phyloP scores from a whole-genome alignment of 108 stramenopile species.

The Craspedostauros australis region DNA sequence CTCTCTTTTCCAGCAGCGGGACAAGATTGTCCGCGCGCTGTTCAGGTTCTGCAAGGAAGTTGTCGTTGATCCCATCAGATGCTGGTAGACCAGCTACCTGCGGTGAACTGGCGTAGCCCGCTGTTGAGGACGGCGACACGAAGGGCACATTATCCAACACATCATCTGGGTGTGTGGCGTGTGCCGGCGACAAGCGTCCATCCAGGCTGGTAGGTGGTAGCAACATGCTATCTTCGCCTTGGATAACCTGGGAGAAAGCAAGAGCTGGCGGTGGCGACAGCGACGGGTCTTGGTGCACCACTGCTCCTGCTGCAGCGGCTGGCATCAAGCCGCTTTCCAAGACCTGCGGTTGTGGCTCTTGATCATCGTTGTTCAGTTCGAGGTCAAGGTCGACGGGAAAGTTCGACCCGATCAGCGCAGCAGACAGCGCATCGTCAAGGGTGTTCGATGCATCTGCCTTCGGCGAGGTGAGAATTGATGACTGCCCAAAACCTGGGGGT shows the following conservation, averaged over 20 bases:
- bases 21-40: slow-evolving; percentile 5
- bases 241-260: too few species aligned
- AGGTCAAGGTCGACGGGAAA: too few species aligned
- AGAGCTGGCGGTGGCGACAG: neutral
- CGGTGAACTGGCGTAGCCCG: neutral
- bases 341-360: neutral
- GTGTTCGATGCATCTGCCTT: too few species aligned
- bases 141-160: neutral
- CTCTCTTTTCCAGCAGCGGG: slow-evolving; percentile 6
- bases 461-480: too few species aligned
- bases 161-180: neutral
- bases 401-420: too few species aligned
- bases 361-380: too few species aligned
- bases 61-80: neutral
- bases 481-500: slow-evolving; percentile 57
- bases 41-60: neutral
- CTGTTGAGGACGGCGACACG: neutral
- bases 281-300: neutral
- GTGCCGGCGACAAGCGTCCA: too few species aligned
- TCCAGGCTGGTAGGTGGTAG: too few species aligned
- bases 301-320: neutral
- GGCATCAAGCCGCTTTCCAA: neutral
- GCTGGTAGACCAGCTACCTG: neutral
- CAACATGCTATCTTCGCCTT: too few species aligned
- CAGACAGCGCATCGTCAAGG: too few species aligned